Percentiles rank a stretch among this genome's conserved stretches.
These are phyloP conservation scores for Pestalotiopsis sp. DNA, from an alignment of 2,329 filamentous ascomycete genomes.

Conservation along the genomic window DNA sequence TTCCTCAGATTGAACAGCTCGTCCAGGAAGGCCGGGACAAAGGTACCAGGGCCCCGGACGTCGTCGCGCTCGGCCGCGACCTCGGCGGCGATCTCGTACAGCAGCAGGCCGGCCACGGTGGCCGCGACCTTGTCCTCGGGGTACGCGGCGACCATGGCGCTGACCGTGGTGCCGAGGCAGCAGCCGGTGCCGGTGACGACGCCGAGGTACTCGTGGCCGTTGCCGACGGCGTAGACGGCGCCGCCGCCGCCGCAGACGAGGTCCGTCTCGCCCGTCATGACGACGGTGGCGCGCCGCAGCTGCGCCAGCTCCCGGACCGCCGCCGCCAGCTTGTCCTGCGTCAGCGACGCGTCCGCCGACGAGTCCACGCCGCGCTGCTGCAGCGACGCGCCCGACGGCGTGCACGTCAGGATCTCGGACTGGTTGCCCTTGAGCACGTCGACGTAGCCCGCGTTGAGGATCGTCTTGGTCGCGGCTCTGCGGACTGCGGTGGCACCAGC, in stretches of 20 bases:
- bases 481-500: constrained; percentile 81
- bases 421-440: constrained; percentile 95
- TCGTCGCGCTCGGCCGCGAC: constrained; percentile 63
- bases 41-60: constrained; percentile 81
- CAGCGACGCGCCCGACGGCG: constrained; percentile 26
- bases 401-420: constrained; percentile 83
- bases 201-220: constrained; percentile 75
- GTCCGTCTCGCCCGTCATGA: constrained; percentile 83
- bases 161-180: constrained; percentile 79
- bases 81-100: constrained; percentile 78
- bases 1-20: constrained; percentile 57
- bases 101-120: constrained; percentile 70
- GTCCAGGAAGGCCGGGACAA: constrained; percentile 85
- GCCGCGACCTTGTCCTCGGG: constrained; percentile 69
- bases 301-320: constrained; percentile 69
- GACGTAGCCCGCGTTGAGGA: constrained; percentile 77
- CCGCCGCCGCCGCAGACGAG: constrained; percentile 78
- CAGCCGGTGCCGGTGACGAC: constrained; percentile 82
- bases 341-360: constrained; percentile 50
- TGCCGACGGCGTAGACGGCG: constrained; percentile 68
- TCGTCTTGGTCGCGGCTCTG: constrained; percentile 67
- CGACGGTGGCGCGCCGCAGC: constrained; percentile 70
- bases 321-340: constrained; percentile 55
- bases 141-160: constrained; percentile 70
- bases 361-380: constrained; percentile 88